A percentile compares a stretch with the other conserved stretches of the same genome.
Evolutionary conservation across 257 asterid species (phyloP).

Genomic region (Datura wrightii): DNA sequence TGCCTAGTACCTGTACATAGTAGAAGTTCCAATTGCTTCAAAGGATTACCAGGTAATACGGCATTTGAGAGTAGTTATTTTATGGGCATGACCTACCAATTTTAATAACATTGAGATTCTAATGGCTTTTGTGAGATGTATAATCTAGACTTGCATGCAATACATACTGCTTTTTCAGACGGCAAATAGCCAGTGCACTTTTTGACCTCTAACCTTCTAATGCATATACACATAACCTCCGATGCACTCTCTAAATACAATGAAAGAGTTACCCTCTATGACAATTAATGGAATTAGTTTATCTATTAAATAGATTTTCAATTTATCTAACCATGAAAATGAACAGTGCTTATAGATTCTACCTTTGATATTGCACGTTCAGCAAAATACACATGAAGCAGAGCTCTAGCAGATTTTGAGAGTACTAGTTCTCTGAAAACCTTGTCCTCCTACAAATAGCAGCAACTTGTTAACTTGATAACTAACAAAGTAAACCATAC

Average conservation of each 20-base stretch:
- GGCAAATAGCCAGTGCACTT: neutral
- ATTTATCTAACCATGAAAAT: neutral
- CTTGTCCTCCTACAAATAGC: conserved; percentile 53
- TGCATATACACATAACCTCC: neutral
- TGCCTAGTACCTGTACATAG: conserved; percentile 49
- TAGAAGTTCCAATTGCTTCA: neutral
- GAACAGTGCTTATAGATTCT: neutral
- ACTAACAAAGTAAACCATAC: neutral
- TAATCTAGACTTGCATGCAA: neutral
- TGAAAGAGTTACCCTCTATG: neutral
- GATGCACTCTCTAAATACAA: neutral
- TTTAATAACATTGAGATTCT: neutral
- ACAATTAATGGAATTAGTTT: neutral
- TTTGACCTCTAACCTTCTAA: neutral
- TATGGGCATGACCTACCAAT: neutral
- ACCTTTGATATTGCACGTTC: conserved; percentile 59
- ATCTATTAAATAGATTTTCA: neutral
- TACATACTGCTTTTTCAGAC: no score
- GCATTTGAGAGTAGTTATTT: no score
- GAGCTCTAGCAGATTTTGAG: conserved; percentile 56
- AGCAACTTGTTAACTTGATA: neutral
- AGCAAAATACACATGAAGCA: conserved; percentile 60
- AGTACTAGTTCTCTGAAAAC: conserved; percentile 59
- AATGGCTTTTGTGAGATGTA: neutral
- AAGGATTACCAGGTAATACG: conserved; percentile 5